Evolutionary conservation across 2,329 filamentous ascomycete species (phyloP), one percentile per base, ranked within the genome.

Genomic region (Colletotrichum echinochloae): DNA sequence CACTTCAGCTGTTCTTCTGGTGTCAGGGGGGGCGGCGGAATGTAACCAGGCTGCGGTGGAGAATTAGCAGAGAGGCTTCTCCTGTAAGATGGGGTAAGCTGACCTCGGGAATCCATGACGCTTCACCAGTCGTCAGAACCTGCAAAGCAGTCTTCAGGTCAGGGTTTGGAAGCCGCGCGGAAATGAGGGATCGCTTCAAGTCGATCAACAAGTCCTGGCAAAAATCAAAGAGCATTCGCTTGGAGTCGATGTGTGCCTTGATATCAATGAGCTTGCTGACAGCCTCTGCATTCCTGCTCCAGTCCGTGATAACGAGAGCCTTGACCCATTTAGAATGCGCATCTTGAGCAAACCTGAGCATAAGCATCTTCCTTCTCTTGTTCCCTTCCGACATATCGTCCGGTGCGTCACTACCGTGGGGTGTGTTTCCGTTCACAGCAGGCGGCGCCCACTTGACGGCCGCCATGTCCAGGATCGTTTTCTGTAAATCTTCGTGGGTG

Each of bases 301-400:
- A 99, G 81, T 96, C 92, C 1, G 92, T 90, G 56, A 99, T 91
- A 28, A 99, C 94, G 26, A 98, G 86, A 9, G 95, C 89, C 82
- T 99, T 98, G 79, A 97, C 94, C 85, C 97, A 98, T 82, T 94
- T 94, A 37, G 91, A 90, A 77, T 97, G 91, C 76, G 92, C 89
- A 28, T 90, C 88, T 78, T 95, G 91, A 11, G 92, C 90, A 82
- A 96, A 97, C 52, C 92, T 89, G 70, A 97, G 81, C 63, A 98
- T 80, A 44, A 85, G 82, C 35, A 89, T 82, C 81, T 97, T 98
- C 82, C 97, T 97, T 39, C 87, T 85, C 16, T 93, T 77, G 76
- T 94, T 95, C 71, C 91, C 89, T 48, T 80, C 78, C 1, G 89
- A 91, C 26, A 82, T 84, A 75, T 93, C 90, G 65, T 90, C 87